Base-by-base conservation (phyloP, 2,329 filamentous ascomycete species). In the Fusarium abutilonis region DNA sequence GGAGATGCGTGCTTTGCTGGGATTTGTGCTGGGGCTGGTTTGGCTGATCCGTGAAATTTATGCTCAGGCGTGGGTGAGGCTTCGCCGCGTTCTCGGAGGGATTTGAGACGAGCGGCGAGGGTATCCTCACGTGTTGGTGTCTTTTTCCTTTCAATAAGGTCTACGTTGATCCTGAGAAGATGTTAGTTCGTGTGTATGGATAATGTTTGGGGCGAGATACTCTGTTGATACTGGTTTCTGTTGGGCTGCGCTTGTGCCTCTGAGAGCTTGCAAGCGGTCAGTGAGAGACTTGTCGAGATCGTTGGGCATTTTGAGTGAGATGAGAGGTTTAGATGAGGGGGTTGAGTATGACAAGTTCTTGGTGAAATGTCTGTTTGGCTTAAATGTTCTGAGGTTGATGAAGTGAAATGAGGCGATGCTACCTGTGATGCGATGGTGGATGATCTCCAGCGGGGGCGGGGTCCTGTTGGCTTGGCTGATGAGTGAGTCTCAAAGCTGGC, bases 201-300 rank as follows among this genome's bases (percentile, higher is more conserved):
- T 19, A 23, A 8, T 26, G 14, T 23, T 53, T 35, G 31, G 35
- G 42, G 15, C 38, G 54, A 56, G 73, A 74, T 80, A 83, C 80
- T 76, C 77, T 73, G 75, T 66, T 15, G 77, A 69, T 56, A 45
- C 77, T 67, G 28, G 69, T 70, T 48, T 80, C 13, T 58, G 56
- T 64, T 60, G 74, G 67, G 70, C 80, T 79, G 66, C 61, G 57
- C 64, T 70, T 21, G 64, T 61, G 19, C 74, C 75, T 43, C 75
- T 72, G 34, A 87, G 74, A 9, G 84, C 84, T 47, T 84, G 83
- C 28, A 87, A 76, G 28, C 84, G 80, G 53, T 83, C 80, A 19
- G 86, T 73, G 21, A 87, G 74, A 17, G 79, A 79, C 57, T 75
- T 78, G 64, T 85, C 83, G 28, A 76, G 51, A 31, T 74, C 71